Conservation (phyloP, 139 green algal species). For the Picochlorum sp. region DNA sequence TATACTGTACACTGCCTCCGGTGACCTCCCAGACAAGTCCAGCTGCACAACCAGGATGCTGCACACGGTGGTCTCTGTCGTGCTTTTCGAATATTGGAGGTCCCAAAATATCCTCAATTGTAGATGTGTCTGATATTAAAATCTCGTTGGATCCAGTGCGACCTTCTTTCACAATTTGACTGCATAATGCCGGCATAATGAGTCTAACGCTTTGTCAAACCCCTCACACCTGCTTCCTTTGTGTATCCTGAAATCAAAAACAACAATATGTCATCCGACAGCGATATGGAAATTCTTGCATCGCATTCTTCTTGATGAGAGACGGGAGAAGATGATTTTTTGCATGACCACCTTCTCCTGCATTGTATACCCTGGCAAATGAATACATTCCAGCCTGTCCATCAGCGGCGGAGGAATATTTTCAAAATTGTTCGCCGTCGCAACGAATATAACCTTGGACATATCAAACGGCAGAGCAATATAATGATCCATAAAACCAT, state of each 20-base stretch:
- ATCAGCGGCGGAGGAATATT: constrained; percentile 31
- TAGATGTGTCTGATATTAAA: constrained; percentile 34
- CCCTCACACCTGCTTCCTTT: constrained; percentile 90
- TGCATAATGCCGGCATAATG: constrained; percentile 89
- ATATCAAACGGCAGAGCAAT: constrained; percentile 89
- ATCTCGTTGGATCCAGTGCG: background rate
- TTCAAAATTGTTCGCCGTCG: constrained; percentile 26
- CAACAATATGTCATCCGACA: constrained; percentile 66
- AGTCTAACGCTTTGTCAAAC: constrained; percentile 91
- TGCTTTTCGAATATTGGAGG: constrained; percentile 34
- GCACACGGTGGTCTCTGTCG: constrained; percentile 12
- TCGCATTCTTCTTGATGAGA: constrained; percentile 50
- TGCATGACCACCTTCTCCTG: constrained; percentile 91
- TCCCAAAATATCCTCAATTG: constrained; percentile 64
- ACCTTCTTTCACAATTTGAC: constrained; percentile 51
- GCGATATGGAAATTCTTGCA: constrained; percentile 36
- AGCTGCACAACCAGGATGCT: constrained; percentile 75
- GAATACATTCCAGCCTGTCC: constrained; percentile 67
- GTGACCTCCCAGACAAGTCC: constrained; percentile 94
- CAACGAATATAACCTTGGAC: constrained; percentile 49
- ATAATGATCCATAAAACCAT: constrained; percentile 92
- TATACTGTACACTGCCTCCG: constrained; percentile 87
- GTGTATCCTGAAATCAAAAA: constrained; percentile 79
- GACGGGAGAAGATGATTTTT: constrained; percentile 79
- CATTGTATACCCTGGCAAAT: constrained; percentile 82